A percentile compares a stretch with the other conserved stretches of the same genome.
These are phyloP conservation scores for Solanum hybrid DNA, from an alignment of 305 asterid species.

Conservation along the genomic window DNA sequence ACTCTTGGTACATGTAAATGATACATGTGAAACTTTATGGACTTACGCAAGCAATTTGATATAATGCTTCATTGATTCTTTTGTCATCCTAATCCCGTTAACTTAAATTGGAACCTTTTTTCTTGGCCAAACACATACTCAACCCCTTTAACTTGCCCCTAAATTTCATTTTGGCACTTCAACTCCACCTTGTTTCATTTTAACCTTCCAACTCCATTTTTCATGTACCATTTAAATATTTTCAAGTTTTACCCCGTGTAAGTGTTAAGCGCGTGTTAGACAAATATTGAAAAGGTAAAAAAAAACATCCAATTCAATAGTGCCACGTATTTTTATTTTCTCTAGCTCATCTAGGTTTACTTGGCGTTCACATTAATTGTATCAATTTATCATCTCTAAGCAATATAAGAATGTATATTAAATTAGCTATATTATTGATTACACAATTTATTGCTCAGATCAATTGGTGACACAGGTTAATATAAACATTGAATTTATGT, in stretches of 20 bases:
- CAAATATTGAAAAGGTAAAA: background rate
- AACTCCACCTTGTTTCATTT: background rate
- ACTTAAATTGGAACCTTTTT: background rate
- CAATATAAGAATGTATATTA: background rate
- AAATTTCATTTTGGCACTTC: background rate
- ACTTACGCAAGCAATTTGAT: background rate
- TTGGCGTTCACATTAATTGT: background rate
- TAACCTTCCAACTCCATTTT: background rate
- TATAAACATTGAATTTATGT: background rate
- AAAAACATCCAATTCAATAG: background rate
- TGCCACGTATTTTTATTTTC: background rate
- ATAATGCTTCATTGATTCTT: background rate
- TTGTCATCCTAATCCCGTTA: background rate
- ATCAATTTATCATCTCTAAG: background rate
- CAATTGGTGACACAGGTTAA: background rate
- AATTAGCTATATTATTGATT: background rate
- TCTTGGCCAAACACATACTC: background rate
- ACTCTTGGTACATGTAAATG: background rate
- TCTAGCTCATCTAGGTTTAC: background rate
- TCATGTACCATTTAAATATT: background rate
- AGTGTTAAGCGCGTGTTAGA: background rate
- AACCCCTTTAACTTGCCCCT: background rate
- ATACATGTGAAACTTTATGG: background rate
- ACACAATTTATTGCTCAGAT: background rate
- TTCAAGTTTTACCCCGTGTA: background rate